A percentile compares a stretch with the other conserved stretches of the same genome.
Evolutionary conservation across 116 monocot genomes (phyloP).

Genomic region (Dioscorea cayenensis): DNA sequence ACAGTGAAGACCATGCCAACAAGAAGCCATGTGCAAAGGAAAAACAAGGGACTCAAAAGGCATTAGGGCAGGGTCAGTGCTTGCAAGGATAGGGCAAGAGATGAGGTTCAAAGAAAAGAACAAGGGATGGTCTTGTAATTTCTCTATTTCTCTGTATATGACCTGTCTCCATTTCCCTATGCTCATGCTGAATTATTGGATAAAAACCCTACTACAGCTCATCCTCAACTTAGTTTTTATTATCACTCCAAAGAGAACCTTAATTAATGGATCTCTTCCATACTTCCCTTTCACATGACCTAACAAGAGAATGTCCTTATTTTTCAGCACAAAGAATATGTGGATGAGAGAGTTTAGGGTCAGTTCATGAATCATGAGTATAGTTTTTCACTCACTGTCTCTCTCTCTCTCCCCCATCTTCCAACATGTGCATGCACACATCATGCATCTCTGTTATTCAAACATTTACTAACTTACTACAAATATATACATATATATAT

Average conservation of each 20-base stretch:
- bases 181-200: constrained; percentile 6
- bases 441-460: not conserved
- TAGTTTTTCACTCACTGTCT: no score
- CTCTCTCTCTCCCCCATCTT: not conserved
- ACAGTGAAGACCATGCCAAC: not conserved
- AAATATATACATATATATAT: no score
- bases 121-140: constrained; percentile 4
- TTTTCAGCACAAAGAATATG: not conserved
- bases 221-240: not conserved
- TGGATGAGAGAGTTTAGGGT: not conserved
- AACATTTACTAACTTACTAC: not conserved
- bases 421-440: not conserved
- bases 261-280: not conserved
- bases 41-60: constrained; percentile 3
- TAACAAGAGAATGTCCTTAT: constrained; percentile 1
- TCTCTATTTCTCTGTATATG: not conserved
- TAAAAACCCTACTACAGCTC: constrained; percentile 1
- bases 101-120: not conserved
- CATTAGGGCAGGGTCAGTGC: constrained; percentile 3
- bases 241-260: not conserved
- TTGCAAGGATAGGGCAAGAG: not conserved
- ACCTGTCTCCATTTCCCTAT: constrained; percentile 1
- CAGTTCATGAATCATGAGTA: constrained; percentile 1
- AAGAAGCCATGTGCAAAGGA: constrained; percentile 8
- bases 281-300: not conserved